Base-by-base conservation (phyloP, 2,329 filamentous ascomycete genomes). In the Apiospora sp. region DNA sequence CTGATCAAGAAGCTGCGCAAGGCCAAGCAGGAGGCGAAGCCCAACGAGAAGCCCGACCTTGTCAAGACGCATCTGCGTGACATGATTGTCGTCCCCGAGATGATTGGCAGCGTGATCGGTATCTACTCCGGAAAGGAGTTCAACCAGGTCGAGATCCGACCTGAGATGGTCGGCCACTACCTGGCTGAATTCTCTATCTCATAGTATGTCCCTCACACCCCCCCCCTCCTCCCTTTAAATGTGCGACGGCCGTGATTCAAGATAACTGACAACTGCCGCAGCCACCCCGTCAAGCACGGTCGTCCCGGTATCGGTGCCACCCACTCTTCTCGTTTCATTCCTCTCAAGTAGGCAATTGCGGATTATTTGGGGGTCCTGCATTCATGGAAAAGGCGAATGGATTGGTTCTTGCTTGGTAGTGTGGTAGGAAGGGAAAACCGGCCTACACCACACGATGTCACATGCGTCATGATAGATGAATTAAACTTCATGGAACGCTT, bases 61-160 rank as follows among this genome's bases (percentile, higher is more conserved):
- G 96, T 98, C 91, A 98, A 98, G 93, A 99, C 96, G 77, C 96
- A 99, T 87, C 93, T 99, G 83, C 95, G 96, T 88, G 93, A 99
- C 91, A 99, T 99, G 96, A 98, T 99, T 86, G 92, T 99, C 84
- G 96, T 99, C 81, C 96, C 96, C 82, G 96, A 99, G 92, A 98
- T 99, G 96, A 99, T 99, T 85, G 96, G 96, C 83, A 94, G 91
- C 87, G 96, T 99, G 83, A 93, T 99, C 83, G 96, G 95, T 86
- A 96, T 99, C 91, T 99, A 99, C 94, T 98, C 94, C 80, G 96
- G 96, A 85, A 99, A 99, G 93, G 95, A 98, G 89, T 99, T 99
- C 94, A 99, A 99, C 93, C 96, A 98, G 92, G 95, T 99, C 82
- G 96, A 99, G 89, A 96, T 99, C 90, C 98, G 98, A 93, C 96